These are phyloP conservation scores for Colletotrichum sp. DNA, from an alignment of 2,329 filamentous ascomycete genomes.

Conservation along the genomic window DNA sequence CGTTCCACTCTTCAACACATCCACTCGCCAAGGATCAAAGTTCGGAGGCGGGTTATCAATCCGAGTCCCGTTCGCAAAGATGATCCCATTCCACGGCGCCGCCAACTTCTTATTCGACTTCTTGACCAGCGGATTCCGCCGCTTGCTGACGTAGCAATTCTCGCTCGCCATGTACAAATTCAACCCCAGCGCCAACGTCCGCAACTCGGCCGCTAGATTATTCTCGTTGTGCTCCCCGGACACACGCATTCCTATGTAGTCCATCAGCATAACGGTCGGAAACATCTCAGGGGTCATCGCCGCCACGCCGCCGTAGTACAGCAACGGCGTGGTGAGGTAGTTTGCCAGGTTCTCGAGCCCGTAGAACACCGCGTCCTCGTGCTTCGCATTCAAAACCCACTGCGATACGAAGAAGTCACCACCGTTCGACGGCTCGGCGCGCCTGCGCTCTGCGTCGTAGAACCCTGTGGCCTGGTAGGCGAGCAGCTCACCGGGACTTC, in stretches of 20 bases:
- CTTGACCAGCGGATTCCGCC: constrained; percentile 27
- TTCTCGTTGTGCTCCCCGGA: constrained; percentile 4
- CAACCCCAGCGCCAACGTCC: constrained; percentile 33
- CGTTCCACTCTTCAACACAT: constrained; percentile 29
- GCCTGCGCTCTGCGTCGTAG: background rate
- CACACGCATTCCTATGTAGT: constrained; percentile 36
- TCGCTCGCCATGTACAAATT: constrained; percentile 37
- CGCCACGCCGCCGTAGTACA: constrained; percentile 38
- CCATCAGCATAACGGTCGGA: constrained; percentile 35
- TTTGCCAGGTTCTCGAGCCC: constrained; percentile 33
- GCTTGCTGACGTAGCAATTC: constrained; percentile 32
- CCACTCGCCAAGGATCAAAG: constrained; percentile 24
- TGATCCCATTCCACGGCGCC: constrained; percentile 31
- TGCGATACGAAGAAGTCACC: background rate
- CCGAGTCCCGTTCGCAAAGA: constrained; percentile 35
- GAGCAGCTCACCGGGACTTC: background rate
- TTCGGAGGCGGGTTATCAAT: constrained; percentile 25
- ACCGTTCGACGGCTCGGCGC: background rate
- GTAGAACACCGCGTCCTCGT: constrained; percentile 25
- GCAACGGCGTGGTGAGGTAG: constrained; percentile 34
- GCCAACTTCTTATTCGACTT: background rate
- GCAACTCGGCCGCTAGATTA: constrained; percentile 34
- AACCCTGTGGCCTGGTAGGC: background rate
- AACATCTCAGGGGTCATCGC: constrained; percentile 30
- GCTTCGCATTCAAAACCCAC: constrained; percentile 24